phyloP scores from a whole-genome alignment of 1,284 basidiomycete species.

The Trametes sp. region DNA sequence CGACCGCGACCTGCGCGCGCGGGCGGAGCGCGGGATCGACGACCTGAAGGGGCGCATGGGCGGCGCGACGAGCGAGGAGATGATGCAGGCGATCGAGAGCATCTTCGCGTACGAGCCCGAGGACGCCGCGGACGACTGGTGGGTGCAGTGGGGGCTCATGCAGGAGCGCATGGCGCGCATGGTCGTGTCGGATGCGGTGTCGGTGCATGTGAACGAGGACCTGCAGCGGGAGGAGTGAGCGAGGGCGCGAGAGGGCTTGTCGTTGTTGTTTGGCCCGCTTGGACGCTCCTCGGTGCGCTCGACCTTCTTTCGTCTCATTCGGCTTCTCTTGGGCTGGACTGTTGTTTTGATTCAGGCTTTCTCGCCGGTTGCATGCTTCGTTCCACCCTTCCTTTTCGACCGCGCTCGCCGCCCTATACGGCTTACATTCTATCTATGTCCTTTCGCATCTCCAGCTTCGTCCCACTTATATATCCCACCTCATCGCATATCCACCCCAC shows the following conservation, averaged over 20 bases:
- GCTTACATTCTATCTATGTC: too few relatives aligned
- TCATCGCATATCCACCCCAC: too few relatives aligned
- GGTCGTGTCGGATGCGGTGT: conserved; percentile 16
- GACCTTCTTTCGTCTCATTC: too few relatives aligned
- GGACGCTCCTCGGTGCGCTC: background rate
- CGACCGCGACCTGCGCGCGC: conserved; percentile 18
- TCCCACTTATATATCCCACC: too few relatives aligned
- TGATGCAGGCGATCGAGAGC: conserved; percentile 33
- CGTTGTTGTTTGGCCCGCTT: background rate
- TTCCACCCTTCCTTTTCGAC: too few relatives aligned
- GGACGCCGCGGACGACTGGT: conserved; percentile 48
- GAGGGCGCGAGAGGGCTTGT: background rate
- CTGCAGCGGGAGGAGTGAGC: conserved; percentile 6
- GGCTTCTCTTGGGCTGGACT: too few relatives aligned
- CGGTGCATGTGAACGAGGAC: conserved; percentile 14
- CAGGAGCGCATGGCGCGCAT: conserved; percentile 38
- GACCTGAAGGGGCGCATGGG: conserved; percentile 8
- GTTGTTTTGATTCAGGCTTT: too few relatives aligned
- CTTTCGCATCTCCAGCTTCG: too few relatives aligned
- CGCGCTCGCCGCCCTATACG: too few relatives aligned
- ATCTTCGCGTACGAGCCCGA: conserved; percentile 47
- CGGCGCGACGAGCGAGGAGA: conserved; percentile 25
- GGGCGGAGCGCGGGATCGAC: conserved; percentile 22
- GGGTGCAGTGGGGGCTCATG: conserved; percentile 46
- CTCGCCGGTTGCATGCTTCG: too few relatives aligned